A percentile compares a stretch with the other conserved stretches of the same genome.
Conservation (phyloP, 495 filamentous ascomycete genomes). For the Penicillium alfredii region DNA sequence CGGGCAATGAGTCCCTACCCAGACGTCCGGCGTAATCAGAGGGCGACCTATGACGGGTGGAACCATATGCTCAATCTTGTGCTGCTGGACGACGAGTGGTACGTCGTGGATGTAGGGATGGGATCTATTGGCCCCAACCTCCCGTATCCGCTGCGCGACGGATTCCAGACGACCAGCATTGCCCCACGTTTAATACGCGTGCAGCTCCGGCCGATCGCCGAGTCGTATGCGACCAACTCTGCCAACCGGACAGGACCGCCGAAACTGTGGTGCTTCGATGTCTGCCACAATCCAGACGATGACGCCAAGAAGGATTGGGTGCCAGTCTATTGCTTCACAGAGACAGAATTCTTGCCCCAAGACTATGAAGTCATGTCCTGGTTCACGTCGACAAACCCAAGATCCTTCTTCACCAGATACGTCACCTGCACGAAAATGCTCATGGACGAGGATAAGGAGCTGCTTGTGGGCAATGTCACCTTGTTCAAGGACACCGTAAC, state of each 20-base stretch:
- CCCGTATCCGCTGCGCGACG: constrained; percentile 41
- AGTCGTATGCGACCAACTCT: too few species aligned
- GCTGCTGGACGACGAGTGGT: constrained; percentile 41
- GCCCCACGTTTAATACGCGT: too few species aligned
- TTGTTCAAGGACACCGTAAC: constrained; percentile 46
- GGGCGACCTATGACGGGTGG: too few species aligned
- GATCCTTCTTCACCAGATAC: constrained; percentile 44
- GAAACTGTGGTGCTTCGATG: too few species aligned
- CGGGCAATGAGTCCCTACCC: too few species aligned
- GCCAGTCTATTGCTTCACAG: constrained; percentile 50
- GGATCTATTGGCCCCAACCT: constrained; percentile 49
- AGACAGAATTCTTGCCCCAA: constrained; percentile 48
- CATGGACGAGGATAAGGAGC: constrained; percentile 24
- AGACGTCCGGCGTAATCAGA: too few species aligned
- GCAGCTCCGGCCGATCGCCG: too few species aligned
- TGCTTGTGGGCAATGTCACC: constrained; percentile 50
- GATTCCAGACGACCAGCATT: too few species aligned
- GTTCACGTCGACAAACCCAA: constrained; percentile 26
- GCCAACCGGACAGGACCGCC: too few species aligned
- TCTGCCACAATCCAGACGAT: constrained; percentile 29
- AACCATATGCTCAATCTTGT: constrained; percentile 63
- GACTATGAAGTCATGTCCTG: constrained; percentile 57
- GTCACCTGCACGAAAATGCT: constrained; percentile 48
- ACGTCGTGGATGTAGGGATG: constrained; percentile 62
- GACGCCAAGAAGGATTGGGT: constrained; percentile 45